phyloP scores from a whole-genome alignment of 495 filamentous ascomycete genomes.

The Trichoderma gamsii region DNA sequence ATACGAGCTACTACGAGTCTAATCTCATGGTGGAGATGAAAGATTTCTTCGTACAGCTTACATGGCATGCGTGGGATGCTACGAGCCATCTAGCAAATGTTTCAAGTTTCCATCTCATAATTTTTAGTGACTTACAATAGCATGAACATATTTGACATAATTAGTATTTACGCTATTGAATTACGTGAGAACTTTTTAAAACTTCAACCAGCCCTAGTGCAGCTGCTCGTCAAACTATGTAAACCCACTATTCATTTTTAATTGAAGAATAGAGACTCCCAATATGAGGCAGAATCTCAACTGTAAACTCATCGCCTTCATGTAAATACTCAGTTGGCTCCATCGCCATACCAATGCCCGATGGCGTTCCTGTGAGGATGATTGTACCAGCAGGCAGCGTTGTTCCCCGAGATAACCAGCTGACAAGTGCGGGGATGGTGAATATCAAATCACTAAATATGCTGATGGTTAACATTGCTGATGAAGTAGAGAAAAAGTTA shows the following conservation, averaged over 20 bases:
- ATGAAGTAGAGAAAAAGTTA: neutral
- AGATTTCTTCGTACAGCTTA: too few relatives aligned
- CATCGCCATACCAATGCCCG: slow-evolving; percentile 26
- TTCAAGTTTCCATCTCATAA: too few relatives aligned
- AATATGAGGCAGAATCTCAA: slow-evolving; percentile 42
- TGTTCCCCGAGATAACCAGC: slow-evolving; percentile 44
- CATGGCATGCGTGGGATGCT: too few relatives aligned
- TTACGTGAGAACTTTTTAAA: too few relatives aligned
- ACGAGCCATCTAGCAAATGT: too few relatives aligned
- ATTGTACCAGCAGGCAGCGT: slow-evolving; percentile 37
- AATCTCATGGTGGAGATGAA: too few relatives aligned
- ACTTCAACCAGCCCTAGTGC: too few relatives aligned
- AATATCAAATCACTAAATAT: slow-evolving; percentile 40
- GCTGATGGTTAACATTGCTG: neutral
- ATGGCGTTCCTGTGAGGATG: slow-evolving; percentile 39
- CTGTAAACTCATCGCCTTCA: slow-evolving; percentile 44
- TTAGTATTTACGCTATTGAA: too few relatives aligned
- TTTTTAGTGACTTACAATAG: too few relatives aligned
- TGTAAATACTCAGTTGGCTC: slow-evolving; percentile 30
- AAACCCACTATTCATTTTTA: neutral
- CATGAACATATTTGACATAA: too few relatives aligned
- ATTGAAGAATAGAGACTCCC: slow-evolving; percentile 31
- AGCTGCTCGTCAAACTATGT: neutral
- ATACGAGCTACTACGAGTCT: too few relatives aligned
- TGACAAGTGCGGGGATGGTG: slow-evolving; percentile 38